Base-by-base conservation (phyloP, 2,329 filamentous ascomycete species). In the Cercospora sp. region DNA sequence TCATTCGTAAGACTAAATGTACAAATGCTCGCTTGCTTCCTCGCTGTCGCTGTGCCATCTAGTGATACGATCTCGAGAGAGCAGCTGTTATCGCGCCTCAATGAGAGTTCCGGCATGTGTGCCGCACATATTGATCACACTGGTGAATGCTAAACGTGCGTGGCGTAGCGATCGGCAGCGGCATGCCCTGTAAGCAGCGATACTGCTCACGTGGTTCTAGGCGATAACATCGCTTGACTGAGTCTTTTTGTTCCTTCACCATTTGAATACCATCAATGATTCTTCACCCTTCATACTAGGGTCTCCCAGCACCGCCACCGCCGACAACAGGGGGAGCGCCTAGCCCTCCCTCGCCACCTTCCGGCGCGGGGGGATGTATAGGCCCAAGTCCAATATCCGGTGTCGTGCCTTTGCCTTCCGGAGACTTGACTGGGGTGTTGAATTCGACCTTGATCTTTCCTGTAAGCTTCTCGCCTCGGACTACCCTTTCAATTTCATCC, bases 401-500 rank as follows among this genome's bases (percentile, higher is more conserved):
- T 18, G 62, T 57, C 48, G 48, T 57, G 18, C 51, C 62, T 58
- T 64, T 64, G 33, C 31, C 57, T 68, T 86, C 86, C 0, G 92
- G 92, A 16, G 94, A 80, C 75, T 91, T 90, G 78, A 94, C 88
- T 1, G 87, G 88, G 20, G 85, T 81, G 63, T 84, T 80, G 20
- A 87, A 84, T 69, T 88, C 76, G 48, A 80, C 83, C 69, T 85
- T 86, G 61, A 92, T 81, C 68, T 92, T 91, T 57, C 87, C 86
- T 0, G 89, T 84, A 42, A 99, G 83, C 77, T 91, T 90, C 81
- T 97, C 93, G 40, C 95, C 95, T 63, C 87, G 88, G 71, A 99
- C 89, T 5, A 98, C 92, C 83, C 91, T 92, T 79, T 94, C 89
- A 71, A 98, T 96, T 80, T 99, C 95, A 3, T 91, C 89, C 79